Conservation (phyloP, 176 grass and related monocot genomes). For the Avena sativa region DNA sequence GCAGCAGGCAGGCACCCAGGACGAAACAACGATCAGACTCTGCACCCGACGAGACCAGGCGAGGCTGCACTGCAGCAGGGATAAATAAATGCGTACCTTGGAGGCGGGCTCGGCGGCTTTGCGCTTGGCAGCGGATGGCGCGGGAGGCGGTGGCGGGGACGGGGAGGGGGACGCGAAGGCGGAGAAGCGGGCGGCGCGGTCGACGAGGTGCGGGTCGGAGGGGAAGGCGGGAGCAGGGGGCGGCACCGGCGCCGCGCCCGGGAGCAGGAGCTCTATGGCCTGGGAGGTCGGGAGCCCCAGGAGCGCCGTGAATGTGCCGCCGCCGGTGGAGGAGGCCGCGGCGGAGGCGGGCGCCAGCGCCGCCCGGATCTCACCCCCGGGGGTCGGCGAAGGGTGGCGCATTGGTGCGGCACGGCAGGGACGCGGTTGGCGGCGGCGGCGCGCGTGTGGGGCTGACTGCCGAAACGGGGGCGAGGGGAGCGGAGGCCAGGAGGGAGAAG, state of each 20-base stretch:
- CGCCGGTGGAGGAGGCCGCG: constrained; percentile 27
- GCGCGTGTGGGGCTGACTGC: background rate
- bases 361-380: constrained; percentile 53
- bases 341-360: constrained; percentile 3
- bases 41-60: background rate
- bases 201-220: constrained; percentile 65
- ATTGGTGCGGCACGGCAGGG: constrained; percentile 33
- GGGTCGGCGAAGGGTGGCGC: constrained; percentile 41
- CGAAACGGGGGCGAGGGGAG: background rate
- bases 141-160: constrained; percentile 26
- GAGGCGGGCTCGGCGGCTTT: constrained; percentile 41
- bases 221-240: constrained; percentile 51
- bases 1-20: background rate
- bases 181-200: constrained; percentile 64
- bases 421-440: background rate
- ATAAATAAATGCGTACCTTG: constrained; percentile 36
- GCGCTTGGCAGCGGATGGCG: constrained; percentile 43
- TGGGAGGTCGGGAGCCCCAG: constrained; percentile 55
- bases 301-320: constrained; percentile 70
- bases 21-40: background rate
- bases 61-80: background rate
- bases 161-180: constrained; percentile 51
- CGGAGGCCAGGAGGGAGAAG: background rate
- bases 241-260: constrained; percentile 2
- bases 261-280: constrained; percentile 56